Conservation (phyloP, 2,329 filamentous ascomycete genomes). For the Ascochyta viciae-villosae region DNA sequence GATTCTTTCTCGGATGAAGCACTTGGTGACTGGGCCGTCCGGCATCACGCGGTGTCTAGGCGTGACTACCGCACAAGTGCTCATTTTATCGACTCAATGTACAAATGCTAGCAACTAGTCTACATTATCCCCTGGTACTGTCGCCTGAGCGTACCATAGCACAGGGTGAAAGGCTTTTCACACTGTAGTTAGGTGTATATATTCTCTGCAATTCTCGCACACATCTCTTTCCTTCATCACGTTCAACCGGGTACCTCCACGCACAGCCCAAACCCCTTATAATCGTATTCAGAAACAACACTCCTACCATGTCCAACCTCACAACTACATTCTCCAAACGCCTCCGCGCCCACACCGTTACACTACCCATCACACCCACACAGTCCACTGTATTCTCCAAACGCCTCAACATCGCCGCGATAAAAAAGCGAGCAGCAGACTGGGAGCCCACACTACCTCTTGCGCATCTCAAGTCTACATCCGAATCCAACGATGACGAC, state of each 20-base stretch:
- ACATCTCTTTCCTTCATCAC: too few relatives aligned
- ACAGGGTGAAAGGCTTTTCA: too few relatives aligned
- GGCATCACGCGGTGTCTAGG: neutral
- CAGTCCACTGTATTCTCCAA: neutral
- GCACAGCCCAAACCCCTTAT: neutral
- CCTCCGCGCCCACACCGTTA: neutral
- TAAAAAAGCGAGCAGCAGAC: conserved; percentile 2
- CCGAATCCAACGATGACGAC: neutral
- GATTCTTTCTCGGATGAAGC: too few relatives aligned
- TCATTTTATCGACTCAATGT: too few relatives aligned
- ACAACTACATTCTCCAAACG: neutral
- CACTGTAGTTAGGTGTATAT: too few relatives aligned
- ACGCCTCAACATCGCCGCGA: neutral
- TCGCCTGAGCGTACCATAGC: too few relatives aligned
- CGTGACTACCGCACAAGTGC: neutral
- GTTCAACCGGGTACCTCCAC: neutral
- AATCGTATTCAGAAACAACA: neutral
- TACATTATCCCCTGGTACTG: neutral
- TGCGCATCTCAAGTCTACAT: neutral
- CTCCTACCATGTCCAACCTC: neutral
- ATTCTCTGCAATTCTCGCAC: too few relatives aligned
- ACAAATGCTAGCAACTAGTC: neutral
- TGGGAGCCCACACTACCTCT: conserved; percentile 10
- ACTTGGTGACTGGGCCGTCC: neutral
- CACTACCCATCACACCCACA: neutral